Conservation (phyloP, 192 early-diverging fungal species). For the Coemansia sp. region DNA sequence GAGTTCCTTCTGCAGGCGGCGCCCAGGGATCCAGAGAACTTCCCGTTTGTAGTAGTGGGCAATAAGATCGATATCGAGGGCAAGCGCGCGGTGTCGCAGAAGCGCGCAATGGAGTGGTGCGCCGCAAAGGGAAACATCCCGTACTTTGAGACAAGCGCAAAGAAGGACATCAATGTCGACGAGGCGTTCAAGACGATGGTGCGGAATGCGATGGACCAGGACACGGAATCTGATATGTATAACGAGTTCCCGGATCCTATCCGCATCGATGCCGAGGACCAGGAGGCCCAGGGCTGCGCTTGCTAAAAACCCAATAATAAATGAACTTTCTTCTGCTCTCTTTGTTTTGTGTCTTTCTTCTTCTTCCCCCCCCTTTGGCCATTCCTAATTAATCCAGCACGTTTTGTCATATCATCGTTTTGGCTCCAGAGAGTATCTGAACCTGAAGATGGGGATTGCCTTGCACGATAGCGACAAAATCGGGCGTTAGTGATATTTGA, state of each 20-base stretch:
- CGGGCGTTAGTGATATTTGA: too few species aligned
- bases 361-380: too few species aligned
- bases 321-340: background rate
- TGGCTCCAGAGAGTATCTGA: too few species aligned
- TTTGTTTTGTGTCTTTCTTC: background rate
- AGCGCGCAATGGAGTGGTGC: conserved; percentile 95
- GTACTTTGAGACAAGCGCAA: conserved; percentile 98
- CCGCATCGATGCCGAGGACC: conserved; percentile 75
- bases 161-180: conserved; percentile 98
- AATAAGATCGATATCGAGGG: conserved; percentile 99
- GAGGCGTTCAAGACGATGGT: conserved; percentile 96
- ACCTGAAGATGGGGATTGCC: too few species aligned
- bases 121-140: conserved; percentile 94
- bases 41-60: conserved; percentile 99
- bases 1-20: conserved; percentile 97
- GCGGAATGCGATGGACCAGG: conserved; percentile 91
- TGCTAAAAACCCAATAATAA: conserved; percentile 47
- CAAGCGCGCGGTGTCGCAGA: conserved; percentile 83
- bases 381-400: too few species aligned
- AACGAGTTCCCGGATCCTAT: conserved; percentile 87
- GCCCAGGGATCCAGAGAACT: conserved; percentile 93
- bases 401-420: background rate
- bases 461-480: too few species aligned
- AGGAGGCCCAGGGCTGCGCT: conserved; percentile 64
- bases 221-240: conserved; percentile 63